Percentiles rank a stretch among this genome's conserved stretches.
Conservation (phyloP, 176 grass and related monocot genomes). For the Oropetium thomaeum region DNA sequence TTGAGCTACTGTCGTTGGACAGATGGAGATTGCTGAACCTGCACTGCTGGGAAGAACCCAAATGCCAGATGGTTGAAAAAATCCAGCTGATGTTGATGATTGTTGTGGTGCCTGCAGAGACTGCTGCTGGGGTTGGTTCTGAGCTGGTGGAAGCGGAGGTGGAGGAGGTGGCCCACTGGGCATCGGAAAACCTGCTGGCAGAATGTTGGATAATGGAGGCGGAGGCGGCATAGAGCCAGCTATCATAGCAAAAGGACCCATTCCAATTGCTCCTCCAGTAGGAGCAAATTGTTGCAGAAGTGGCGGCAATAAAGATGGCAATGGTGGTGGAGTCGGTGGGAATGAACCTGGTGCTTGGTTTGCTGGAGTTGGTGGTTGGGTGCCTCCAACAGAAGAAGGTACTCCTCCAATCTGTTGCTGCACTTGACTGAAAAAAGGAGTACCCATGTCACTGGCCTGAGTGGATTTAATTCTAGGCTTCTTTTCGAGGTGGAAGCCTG, state of each 20-base stretch:
- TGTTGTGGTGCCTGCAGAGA: slow-evolving; percentile 49
- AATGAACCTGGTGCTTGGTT: slow-evolving; percentile 49
- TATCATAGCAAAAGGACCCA: slow-evolving; percentile 52
- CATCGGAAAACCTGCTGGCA: slow-evolving; percentile 36
- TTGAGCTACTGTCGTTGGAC: slow-evolving; percentile 61
- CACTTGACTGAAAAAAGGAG: slow-evolving; percentile 50
- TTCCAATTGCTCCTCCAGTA: slow-evolving; percentile 48
- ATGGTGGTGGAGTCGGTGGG: slow-evolving; percentile 53
- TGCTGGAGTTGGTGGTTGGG: slow-evolving; percentile 23
- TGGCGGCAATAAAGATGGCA: slow-evolving; percentile 58
- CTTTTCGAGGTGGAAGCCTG: slow-evolving; percentile 65
- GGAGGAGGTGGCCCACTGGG: slow-evolving; percentile 45
- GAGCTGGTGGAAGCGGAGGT: slow-evolving; percentile 40
- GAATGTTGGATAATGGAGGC: slow-evolving; percentile 44
- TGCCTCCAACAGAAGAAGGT: slow-evolving; percentile 36
- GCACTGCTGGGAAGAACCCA: slow-evolving; percentile 69
- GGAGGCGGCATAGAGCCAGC: slow-evolving; percentile 52
- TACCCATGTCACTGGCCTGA: slow-evolving; percentile 33
- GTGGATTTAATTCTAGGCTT: slow-evolving; percentile 58
- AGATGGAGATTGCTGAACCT: slow-evolving; percentile 69
- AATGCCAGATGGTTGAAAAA: slow-evolving; percentile 58
- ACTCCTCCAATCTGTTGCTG: slow-evolving; percentile 43
- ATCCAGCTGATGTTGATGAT: slow-evolving; percentile 49
- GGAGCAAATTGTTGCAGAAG: slow-evolving; percentile 60
- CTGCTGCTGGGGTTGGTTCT: slow-evolving; percentile 62